Base-by-base conservation (phyloP, 2,329 filamentous ascomycete genomes). In the Neophaeococcomyces aloes region DNA sequence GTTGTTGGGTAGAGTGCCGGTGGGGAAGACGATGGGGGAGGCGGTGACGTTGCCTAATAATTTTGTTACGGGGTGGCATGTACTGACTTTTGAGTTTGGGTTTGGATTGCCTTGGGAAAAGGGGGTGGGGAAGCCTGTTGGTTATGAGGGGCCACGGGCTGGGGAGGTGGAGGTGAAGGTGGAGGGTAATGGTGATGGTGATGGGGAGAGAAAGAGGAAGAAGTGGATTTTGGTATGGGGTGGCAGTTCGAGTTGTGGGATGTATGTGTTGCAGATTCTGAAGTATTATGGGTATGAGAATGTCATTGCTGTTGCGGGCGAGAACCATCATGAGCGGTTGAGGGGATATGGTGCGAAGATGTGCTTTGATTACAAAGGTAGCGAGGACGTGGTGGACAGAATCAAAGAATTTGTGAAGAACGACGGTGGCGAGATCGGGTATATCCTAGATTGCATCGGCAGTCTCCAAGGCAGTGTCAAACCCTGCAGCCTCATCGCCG, bases 11-110 rank as follows among this genome's bases (percentile, higher is more conserved):
- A 68, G 65, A 50, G 59, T 67, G 29, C 75, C 17, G 69, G 71
- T 1, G 46, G 57, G 8, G 61, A 59, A 18, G 55, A 71, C 62
- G 1, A 54, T 68, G 31, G 54, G 66, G 36, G 64, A 70, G 47
- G 74, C 72, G 1, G 71, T 69, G 4, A 76, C 75, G 0, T 56
- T 79, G 2, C 69, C 74, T 0, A 71, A 73, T 38, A 80, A 78
- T 50, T 58, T 77, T 21, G 69, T 80, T 23, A 79, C 76, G 0
- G 74, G 72, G 8, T 74, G 79, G 56, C 74, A 81, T 54, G 62
- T 72, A 4, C 56, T 74, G 2, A 66, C 63, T 1, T 58, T 58
- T 1, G 74, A 80, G 47, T 61, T 81, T 10, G 63, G 58, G 0
- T 57, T 81, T 15, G 65, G 67, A 25, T 64, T 76, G 1, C 75